Conservation (phyloP, 164 flowering plant genomes). For the Vitis vinifera region DNA sequence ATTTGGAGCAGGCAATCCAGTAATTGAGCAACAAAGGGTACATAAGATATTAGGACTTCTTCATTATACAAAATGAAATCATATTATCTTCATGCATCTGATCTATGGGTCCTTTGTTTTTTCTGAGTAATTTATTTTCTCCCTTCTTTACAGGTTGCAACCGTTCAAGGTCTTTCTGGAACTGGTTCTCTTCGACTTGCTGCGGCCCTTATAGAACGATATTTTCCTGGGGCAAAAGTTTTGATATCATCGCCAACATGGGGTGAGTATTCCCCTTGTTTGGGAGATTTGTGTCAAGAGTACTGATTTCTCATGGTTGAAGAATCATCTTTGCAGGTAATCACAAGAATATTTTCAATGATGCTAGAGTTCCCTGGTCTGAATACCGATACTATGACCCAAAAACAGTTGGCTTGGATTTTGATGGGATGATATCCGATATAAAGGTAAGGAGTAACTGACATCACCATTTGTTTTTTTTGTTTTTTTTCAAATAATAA, state of each 20-base stretch:
- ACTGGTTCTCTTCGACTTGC: conserved; percentile 98
- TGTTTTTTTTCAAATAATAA: no score
- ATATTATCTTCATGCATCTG: background rate
- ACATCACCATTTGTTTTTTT: background rate
- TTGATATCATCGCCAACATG: conserved; percentile 95
- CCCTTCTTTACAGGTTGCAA: conserved; percentile 65
- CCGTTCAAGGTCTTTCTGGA: conserved; percentile 98
- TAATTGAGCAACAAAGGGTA: conserved; percentile 79
- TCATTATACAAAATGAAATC: background rate
- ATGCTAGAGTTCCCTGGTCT: conserved; percentile 97
- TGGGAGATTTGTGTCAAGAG: conserved; percentile 1
- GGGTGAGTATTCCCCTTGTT: conserved; percentile 55
- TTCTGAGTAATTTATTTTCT: background rate
- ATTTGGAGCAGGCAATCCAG: conserved; percentile 83
- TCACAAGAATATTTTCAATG: conserved; percentile 98
- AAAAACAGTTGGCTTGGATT: conserved; percentile 92
- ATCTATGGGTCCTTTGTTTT: background rate
- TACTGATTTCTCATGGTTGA: conserved; percentile 13
- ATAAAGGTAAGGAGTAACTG: conserved; percentile 23
- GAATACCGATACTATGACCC: conserved; percentile 96
- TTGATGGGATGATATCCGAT: conserved; percentile 95
- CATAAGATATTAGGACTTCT: conserved; percentile 14
- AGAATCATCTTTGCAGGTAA: conserved; percentile 56
- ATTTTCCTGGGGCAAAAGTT: conserved; percentile 89
- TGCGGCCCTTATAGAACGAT: conserved; percentile 87